A percentile compares a stretch with the other conserved stretches of the same genome.
phyloP scores from a whole-genome alignment of 352 stramenopile species.

The Phytophthora europaea region DNA sequence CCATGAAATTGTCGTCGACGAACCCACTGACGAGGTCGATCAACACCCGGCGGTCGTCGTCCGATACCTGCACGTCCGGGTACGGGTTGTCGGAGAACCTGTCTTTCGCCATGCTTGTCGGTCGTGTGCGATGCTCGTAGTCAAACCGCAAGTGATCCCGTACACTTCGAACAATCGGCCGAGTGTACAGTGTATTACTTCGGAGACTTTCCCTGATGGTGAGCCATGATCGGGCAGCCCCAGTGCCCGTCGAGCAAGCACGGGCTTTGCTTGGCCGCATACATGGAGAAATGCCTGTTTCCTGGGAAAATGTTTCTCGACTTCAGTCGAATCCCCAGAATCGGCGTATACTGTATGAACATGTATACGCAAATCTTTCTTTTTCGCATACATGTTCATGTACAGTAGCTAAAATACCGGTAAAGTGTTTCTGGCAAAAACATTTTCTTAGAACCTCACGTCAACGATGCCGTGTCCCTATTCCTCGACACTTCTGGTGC shows the following conservation, averaged over 20 bases:
- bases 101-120: conserved; percentile 20
- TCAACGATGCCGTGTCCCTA: conserved; percentile 8
- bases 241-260: neutral
- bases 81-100: conserved; percentile 31
- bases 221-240: neutral
- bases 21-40: conserved; percentile 30
- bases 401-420: no score
- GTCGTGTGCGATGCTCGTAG: neutral
- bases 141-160: neutral
- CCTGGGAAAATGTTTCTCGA: neutral
- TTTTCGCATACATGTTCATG: neutral
- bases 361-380: neutral
- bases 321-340: neutral
- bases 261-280: neutral
- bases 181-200: neutral
- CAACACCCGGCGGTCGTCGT: conserved; percentile 14
- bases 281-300: neutral
- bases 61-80: conserved; percentile 23
- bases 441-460: conserved; percentile 11
- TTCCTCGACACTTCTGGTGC: neutral
- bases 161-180: neutral
- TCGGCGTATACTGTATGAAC: no score
- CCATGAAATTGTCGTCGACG: conserved; percentile 32
- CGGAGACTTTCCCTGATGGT: neutral
- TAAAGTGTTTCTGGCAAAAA: no score